Conservation (phyloP, 2,329 filamentous ascomycete genomes). For the Trichoderma asperellum region DNA sequence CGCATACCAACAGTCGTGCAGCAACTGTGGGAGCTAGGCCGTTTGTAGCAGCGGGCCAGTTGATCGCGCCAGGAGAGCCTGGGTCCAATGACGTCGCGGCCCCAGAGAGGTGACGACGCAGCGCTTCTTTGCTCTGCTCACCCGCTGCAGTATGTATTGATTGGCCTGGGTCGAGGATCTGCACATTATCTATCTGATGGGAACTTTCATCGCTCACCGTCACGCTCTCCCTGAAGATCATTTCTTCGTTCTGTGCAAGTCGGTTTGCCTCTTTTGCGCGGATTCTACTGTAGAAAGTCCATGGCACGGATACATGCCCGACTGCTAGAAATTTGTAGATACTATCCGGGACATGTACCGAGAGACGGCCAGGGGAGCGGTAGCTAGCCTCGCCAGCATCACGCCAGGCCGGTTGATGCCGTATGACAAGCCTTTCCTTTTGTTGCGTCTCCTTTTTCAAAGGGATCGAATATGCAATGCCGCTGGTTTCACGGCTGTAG, state of each 20-base stretch:
- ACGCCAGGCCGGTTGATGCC: not conserved
- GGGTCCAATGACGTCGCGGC: slow-evolving; percentile 28
- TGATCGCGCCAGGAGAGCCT: slow-evolving; percentile 22
- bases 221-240: slow-evolving; percentile 29
- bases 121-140: not conserved
- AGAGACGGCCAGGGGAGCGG: not conserved
- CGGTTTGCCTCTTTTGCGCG: slow-evolving; percentile 13
- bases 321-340: not conserved
- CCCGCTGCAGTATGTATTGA: not conserved
- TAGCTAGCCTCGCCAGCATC: slow-evolving; percentile 9
- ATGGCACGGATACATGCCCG: not conserved
- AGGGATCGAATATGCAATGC: not conserved
- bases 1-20: slow-evolving; percentile 19
- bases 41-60: slow-evolving; percentile 21
- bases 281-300: not conserved
- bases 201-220: not conserved
- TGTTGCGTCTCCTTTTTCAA: slow-evolving; percentile 7
- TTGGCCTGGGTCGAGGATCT: slow-evolving; percentile 25
- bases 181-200: not conserved
- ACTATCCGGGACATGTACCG: not conserved
- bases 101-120: slow-evolving; percentile 25
- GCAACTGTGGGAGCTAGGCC: slow-evolving; percentile 20
- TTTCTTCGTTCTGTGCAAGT: not conserved
- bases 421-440: not conserved
- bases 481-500: slow-evolving; percentile 13